Base-by-base conservation (phyloP, 306 rosid species). In the Pyrus betulifolia region DNA sequence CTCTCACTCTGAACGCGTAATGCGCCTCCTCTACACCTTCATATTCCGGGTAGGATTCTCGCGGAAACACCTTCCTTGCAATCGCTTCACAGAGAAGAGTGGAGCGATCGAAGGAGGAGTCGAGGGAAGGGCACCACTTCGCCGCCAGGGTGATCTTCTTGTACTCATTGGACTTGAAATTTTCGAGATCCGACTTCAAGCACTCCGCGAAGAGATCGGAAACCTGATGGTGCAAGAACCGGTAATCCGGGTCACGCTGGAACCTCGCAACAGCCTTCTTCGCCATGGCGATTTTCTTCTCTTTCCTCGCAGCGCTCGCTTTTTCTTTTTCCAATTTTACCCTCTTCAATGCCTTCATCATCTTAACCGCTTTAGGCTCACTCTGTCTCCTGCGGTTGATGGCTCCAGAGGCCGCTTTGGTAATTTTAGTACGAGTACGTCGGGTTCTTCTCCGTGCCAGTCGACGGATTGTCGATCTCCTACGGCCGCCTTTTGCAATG, bases 81-180 rank as follows among this genome's bases (percentile, higher is more conserved):
- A 89, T 80, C 67, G 83, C 57, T 72, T 89, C 93, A 10, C 94
- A 89, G 4, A 89, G 61, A 49, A 89, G 60, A 0, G 86, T 82
- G 11, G 88, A 79, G 0, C 78, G 87, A 14, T 89, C 91, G n/a
- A 78, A 89, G 1, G 90, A 84, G 3, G 87, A 87, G 38, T 87
- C 91, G 9, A 89, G 67, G 0, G 94, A 87, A 40, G 91, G 94
- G 45, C 94, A 89, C 91, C 94, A 87, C 17, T 89, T 89, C 0
- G 91, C 87, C 18, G 90, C 90, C 21, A 89, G 88, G 52, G 88
- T 81, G 59, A 89, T 70, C 61, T 73, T 79, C 11, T 28, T 51
- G 1, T 25, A 2, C 5, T 64, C 15, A 22, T 83, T 80, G 1
- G 82, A 54, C 8, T 54, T 82, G 67, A 87, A 45, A 65, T 65